Evolutionary conservation across 805 yeast species (phyloP), one percentile per base, ranked within the genome.

Genomic region (Wilhelminamyces savonicus): DNA sequence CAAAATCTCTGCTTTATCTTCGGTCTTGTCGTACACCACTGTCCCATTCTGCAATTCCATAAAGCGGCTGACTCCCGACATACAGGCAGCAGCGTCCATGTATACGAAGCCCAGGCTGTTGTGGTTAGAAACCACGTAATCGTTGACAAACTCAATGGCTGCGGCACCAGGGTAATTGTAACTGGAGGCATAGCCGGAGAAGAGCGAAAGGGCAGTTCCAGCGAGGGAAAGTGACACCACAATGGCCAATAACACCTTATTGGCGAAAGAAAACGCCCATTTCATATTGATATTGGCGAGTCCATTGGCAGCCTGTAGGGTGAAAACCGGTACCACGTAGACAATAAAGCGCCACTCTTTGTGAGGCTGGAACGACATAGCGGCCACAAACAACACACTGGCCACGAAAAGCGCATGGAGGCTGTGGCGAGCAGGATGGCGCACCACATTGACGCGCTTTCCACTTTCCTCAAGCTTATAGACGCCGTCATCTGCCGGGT

Each of bases 301-400:
- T 5, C 83, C 84, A 26, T 70, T 61, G 2, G 92, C 78, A 5
- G 82, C 87, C 19, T 72, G 48, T 13, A 81, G 43, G 0, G 81
- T 74, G 34, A 85, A 52, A 0, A 79, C 63, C 1, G 97, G 96
- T 4, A 82, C 59, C 0, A 77, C 61, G 52, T 88, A 90, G 12
- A 81, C 62, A 23, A 90, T 76, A 47, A 90, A 90, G 43, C 97
- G 71, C 94, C 94, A 85, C 61, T 90, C 97, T 51, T 90, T 90
- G 46, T 90, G 97, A 3, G 92, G 87, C 53, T 83, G 92, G 29
- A 79, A 52, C 0, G 96, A 86, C 70, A 87, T 69, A 4, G 75
- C 44, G 2, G 61, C 37, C n/a, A 87, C 66, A 47, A 63, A 88
- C 11, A 72, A 29, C 1, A 78, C 24, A 0, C 82, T 59, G 1